Evolutionary conservation across 2,329 filamentous ascomycete species (phyloP).

Genomic region (Fusarium sp.): DNA sequence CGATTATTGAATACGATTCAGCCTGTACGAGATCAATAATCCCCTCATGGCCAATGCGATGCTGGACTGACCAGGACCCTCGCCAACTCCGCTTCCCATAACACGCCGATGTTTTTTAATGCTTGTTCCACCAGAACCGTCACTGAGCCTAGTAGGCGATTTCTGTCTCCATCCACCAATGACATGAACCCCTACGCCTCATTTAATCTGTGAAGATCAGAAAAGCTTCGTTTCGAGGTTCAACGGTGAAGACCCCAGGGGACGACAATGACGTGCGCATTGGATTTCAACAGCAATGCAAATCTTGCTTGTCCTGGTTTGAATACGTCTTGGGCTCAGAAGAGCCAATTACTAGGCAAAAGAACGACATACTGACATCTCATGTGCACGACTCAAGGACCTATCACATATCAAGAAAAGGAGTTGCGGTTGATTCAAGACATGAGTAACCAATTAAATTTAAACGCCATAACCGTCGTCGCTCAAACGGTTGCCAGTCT

Average conservation of each 20-base stretch:
- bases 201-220: constrained; percentile 34
- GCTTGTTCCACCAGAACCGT: constrained; percentile 3
- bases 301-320: neutral
- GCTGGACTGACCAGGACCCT: constrained; percentile 18
- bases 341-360: constrained; percentile 3
- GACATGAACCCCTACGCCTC: constrained; percentile 4
- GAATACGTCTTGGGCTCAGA: neutral
- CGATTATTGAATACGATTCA: neutral
- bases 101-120: constrained; percentile 14
- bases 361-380: neutral
- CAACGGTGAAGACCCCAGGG: constrained; percentile 16
- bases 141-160: neutral
- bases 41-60: constrained; percentile 38
- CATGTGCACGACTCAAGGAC: neutral
- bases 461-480: constrained; percentile 30
- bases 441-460: constrained; percentile 21
- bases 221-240: constrained; percentile 5
- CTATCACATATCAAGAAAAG: constrained; percentile 1
- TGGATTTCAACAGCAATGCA: neutral
- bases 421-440: constrained; percentile 12
- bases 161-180: constrained; percentile 32
- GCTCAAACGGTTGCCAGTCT: constrained; percentile 16
- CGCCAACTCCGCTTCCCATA: constrained; percentile 32
- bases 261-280: constrained; percentile 24
- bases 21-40: constrained; percentile 21